Conservation (phyloP, 2,329 filamentous ascomycete genomes). For the Achaetomium macrosporum region DNA sequence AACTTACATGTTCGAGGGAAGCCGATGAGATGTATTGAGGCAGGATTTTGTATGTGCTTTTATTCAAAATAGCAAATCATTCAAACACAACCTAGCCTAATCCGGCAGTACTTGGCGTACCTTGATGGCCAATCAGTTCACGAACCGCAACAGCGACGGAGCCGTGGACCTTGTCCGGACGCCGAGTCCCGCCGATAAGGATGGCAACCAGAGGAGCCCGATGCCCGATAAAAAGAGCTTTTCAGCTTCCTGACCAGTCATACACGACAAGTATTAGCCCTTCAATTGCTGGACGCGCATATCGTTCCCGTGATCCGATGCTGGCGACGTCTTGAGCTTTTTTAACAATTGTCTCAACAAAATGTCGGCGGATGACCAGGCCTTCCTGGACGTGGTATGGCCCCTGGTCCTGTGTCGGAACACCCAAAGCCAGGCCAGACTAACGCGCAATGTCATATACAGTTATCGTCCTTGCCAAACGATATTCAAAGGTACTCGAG, state of each 20-base stretch:
- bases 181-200: slow-evolving; percentile 10
- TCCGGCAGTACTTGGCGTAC: neutral
- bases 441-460: neutral
- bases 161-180: slow-evolving; percentile 8
- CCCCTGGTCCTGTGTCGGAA: neutral
- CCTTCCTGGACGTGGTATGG: slow-evolving; percentile 70
- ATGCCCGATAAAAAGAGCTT: slow-evolving; percentile 7
- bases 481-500: slow-evolving; percentile 66
- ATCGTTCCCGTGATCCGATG: neutral
- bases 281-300: neutral
- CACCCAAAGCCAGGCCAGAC: slow-evolving; percentile 6
- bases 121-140: slow-evolving; percentile 8
- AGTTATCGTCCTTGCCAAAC: slow-evolving; percentile 50
- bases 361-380: slow-evolving; percentile 76
- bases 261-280: neutral
- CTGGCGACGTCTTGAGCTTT: neutral
- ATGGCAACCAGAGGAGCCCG: slow-evolving; percentile 6
- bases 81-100: neutral
- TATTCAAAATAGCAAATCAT: neutral
- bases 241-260: neutral
- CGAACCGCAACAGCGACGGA: neutral
- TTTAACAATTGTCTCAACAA: slow-evolving; percentile 1
- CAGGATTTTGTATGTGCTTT: neutral
- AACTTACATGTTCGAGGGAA: too few relatives aligned
- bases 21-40: too few relatives aligned